phyloP scores from a whole-genome alignment of 179 eudicot genomes.

The Heliamphora pulchella region DNA sequence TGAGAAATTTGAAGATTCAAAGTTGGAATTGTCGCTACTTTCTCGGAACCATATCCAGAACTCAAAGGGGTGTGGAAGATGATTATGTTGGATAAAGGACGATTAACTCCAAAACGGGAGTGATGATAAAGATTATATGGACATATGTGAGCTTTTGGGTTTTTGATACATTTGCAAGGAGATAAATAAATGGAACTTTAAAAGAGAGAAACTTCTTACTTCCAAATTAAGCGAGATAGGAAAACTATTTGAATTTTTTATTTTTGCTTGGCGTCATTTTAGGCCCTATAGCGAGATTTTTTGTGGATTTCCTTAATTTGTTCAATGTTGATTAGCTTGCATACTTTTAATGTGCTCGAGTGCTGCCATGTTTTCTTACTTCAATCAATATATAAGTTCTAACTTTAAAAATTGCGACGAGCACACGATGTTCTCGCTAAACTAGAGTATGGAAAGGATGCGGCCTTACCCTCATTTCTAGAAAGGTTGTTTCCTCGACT shows the following conservation, averaged over 20 bases:
- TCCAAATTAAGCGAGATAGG: too few species aligned
- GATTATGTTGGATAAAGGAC: background rate
- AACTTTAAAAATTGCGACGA: background rate
- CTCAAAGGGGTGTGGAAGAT: background rate
- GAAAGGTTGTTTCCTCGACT: too few species aligned
- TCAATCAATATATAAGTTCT: background rate
- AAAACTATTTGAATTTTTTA: too few species aligned
- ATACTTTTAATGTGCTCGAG: background rate
- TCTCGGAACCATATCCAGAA: background rate
- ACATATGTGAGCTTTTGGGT: background rate
- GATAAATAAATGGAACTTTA: too few species aligned
- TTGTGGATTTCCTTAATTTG: background rate
- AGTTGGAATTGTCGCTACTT: background rate
- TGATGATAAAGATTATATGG: background rate
- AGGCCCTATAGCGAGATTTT: background rate
- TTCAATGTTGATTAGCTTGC: background rate
- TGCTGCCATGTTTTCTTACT: background rate
- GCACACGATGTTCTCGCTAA: background rate
- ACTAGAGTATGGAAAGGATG: too few species aligned
- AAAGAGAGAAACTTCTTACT: background rate
- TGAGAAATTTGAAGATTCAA: background rate
- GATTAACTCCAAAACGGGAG: background rate
- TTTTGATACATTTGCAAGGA: background rate
- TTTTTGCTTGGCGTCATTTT: background rate
- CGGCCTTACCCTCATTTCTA: too few species aligned